Evolutionary conservation across 2,329 filamentous ascomycete species (phyloP), one percentile per base, ranked within the genome.

Genomic region (Fusarium stilboides): DNA sequence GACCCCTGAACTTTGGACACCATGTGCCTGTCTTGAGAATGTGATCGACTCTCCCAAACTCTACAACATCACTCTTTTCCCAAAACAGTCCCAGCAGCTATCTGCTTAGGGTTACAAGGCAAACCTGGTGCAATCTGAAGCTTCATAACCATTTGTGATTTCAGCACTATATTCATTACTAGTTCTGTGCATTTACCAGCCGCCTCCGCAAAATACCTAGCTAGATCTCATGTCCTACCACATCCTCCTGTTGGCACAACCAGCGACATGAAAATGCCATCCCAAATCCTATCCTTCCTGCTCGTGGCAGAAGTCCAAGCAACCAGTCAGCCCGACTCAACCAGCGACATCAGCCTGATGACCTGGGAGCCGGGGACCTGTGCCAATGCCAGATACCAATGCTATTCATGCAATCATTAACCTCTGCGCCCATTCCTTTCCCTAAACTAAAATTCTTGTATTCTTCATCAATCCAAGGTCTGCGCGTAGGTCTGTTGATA

Each of bases 361-460:
- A 31, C 47, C 62, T 64, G 57, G 65, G 62, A 70, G 69, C 66
- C 60, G 66, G 54, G 57, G 54, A 46, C 52, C 43, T 71, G 65
- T 74, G 69, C 59, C 73, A 64, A 73, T 77, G 74, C 77, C 72
- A 75, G 76, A 69, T 75, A 74, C 71, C 63, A 74, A 75, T 77
- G 74, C 74, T 78, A 74, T 75, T 80, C 79, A 77, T 81, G 77
- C 77, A 77, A 72, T 78, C 77, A 75, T 78, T 76, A 78, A 78
- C 72, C 75, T 60, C 60, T 65, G 63, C 71, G 74, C 73, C 70
- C 61, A 43, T 63, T 72, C 63, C 72, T 51, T 65, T 62, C 55
- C 62, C 43, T 54, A 61, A 69, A 69, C 57, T 60, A 65, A 69
- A 70, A 67, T 57, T 65, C 56, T 63, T 51, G 60, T 62, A 46